phyloP scores from a whole-genome alignment of 345 rosid species.

The Boechera retrofracta region DNA sequence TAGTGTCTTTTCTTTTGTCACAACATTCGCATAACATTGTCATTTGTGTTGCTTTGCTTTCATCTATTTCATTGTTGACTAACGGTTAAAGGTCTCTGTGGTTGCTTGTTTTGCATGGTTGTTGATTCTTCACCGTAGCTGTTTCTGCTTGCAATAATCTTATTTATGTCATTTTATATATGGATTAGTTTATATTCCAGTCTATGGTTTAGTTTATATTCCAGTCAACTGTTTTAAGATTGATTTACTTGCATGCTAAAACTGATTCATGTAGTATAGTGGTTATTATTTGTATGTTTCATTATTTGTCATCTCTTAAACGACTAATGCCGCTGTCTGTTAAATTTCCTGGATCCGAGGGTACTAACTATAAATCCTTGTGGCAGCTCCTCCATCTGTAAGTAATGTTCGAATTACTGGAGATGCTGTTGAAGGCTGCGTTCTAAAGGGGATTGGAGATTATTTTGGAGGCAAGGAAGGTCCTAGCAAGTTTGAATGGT shows the following conservation, averaged over 20 bases:
- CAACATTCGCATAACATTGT: constrained; percentile 4
- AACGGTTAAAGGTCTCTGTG: constrained; percentile 13
- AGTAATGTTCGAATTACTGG: constrained; percentile 75
- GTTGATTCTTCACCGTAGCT: constrained; percentile 13
- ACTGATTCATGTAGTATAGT: constrained; percentile 6
- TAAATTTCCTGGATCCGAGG: neutral
- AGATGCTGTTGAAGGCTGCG: constrained; percentile 79
- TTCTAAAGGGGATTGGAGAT: constrained; percentile 77
- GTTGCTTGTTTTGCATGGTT: constrained; percentile 21
- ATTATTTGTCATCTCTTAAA: constrained; percentile 3
- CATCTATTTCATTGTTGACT: constrained; percentile 15
- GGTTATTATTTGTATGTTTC: neutral
- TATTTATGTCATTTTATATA: constrained; percentile 15
- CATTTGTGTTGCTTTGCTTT: constrained; percentile 32
- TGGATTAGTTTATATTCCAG: constrained; percentile 8
- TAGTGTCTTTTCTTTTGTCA: constrained; percentile 13
- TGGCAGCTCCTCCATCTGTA: constrained; percentile 93
- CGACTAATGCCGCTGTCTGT: constrained; percentile 1
- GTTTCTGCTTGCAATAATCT: constrained; percentile 10
- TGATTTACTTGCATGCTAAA: constrained; percentile 8
- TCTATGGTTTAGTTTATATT: constrained; percentile 6
- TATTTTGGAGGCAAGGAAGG: constrained; percentile 99
- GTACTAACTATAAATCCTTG: constrained; percentile 40
- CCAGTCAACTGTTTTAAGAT: neutral
- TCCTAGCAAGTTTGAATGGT: constrained; percentile 97